Evolutionary conservation across 2,329 filamentous ascomycete species (phyloP).

Genomic region (Fusarium palustre): DNA sequence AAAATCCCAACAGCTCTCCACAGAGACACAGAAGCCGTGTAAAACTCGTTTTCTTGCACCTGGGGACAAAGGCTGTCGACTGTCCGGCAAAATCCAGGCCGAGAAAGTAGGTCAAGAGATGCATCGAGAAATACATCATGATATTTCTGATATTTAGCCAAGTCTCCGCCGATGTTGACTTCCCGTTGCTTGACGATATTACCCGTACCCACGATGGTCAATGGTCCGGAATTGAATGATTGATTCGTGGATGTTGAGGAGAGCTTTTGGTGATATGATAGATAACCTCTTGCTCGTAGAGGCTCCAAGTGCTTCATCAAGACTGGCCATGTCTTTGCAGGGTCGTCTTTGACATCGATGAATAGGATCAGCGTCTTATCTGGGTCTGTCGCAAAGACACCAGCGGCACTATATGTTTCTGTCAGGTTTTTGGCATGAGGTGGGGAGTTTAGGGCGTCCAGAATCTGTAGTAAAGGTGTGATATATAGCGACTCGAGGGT

Average conservation of each 20-base stretch:
- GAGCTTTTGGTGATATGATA: slow-evolving; percentile 62
- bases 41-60: slow-evolving; percentile 63
- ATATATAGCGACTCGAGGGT: slow-evolving; percentile 73
- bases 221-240: slow-evolving; percentile 56
- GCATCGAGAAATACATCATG: slow-evolving; percentile 76
- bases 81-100: slow-evolving; percentile 15
- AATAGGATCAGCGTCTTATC: slow-evolving; percentile 69
- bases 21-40: slow-evolving; percentile 73
- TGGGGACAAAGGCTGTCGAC: slow-evolving; percentile 21
- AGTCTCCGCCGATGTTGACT: slow-evolving; percentile 34
- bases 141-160: slow-evolving; percentile 21
- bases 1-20: slow-evolving; percentile 61
- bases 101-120: slow-evolving; percentile 60
- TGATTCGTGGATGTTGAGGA: slow-evolving; percentile 54
- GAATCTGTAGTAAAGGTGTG: slow-evolving; percentile 69
- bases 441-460: slow-evolving; percentile 54
- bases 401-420: slow-evolving; percentile 44
- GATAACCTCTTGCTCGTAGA: slow-evolving; percentile 67
- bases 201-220: slow-evolving; percentile 77
- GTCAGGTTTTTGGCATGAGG: rapidly evolving
- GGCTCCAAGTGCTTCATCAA: slow-evolving; percentile 60
- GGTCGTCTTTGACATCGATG: slow-evolving; percentile 72
- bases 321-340: slow-evolving; percentile 43
- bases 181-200: slow-evolving; percentile 51
- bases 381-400: slow-evolving; percentile 67